A percentile compares a stretch with the other conserved stretches of the same genome.
phyloP scores from a whole-genome alignment of 2,329 filamentous ascomycete genomes.

The Ceratocystis destructans region DNA sequence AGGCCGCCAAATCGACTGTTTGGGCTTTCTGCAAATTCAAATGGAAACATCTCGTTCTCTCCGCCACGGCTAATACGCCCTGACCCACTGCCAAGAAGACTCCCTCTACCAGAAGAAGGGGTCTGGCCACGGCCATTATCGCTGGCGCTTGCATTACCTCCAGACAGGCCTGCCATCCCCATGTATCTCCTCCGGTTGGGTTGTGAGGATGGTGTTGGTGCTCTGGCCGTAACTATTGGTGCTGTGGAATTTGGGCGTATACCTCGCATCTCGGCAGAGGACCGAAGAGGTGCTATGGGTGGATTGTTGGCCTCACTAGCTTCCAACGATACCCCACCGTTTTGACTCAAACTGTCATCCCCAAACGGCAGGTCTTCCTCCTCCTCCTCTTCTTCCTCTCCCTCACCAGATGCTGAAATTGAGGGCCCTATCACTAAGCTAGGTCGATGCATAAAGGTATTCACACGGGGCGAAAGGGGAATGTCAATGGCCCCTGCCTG shows the following conservation, averaged over 20 bases:
- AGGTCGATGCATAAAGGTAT: slow-evolving; percentile 44
- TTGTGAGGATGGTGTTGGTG: slow-evolving; percentile 31
- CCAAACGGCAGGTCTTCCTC: slow-evolving; percentile 47
- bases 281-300: not conserved
- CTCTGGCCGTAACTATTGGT: slow-evolving; percentile 6
- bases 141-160: slow-evolving; percentile 18
- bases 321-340: slow-evolving; percentile 29
- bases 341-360: slow-evolving; percentile 55
- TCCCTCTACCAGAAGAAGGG: slow-evolving; percentile 34
- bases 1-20: slow-evolving; percentile 43
- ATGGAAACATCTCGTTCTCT: slow-evolving; percentile 14
- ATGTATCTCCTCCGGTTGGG: slow-evolving; percentile 36
- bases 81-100: slow-evolving; percentile 25
- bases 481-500: slow-evolving; percentile 54
- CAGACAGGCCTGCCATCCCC: slow-evolving; percentile 27
- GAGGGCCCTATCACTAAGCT: slow-evolving; percentile 55
- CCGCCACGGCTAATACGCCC: slow-evolving; percentile 15
- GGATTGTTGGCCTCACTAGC: not conserved
- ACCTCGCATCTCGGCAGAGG: slow-evolving; percentile 9
- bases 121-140: slow-evolving; percentile 29
- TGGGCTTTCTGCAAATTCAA: slow-evolving; percentile 27
- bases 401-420: slow-evolving; percentile 40
- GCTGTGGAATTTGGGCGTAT: not conserved
- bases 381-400: slow-evolving; percentile 45
- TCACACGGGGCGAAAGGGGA: slow-evolving; percentile 52